Conservation (phyloP, 441 rosid species). For the Populus hybrid region DNA sequence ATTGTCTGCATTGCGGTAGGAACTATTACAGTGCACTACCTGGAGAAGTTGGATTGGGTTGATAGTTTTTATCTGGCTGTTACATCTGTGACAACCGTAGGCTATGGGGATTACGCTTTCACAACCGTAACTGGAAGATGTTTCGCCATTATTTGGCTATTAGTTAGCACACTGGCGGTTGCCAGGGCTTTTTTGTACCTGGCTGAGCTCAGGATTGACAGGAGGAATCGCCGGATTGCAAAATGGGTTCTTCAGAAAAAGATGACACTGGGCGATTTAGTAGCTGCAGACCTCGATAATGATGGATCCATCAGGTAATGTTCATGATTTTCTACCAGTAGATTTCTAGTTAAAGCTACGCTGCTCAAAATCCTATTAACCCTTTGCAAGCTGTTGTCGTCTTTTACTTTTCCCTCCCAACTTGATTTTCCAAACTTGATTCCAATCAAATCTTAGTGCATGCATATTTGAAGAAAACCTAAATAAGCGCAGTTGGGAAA, state of each 20-base stretch:
- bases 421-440: neutral
- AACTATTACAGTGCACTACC: conserved; percentile 36
- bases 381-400: neutral
- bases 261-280: conserved; percentile 60
- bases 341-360: neutral
- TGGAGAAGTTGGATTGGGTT: conserved; percentile 53
- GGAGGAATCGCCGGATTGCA: conserved; percentile 49
- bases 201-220: conserved; percentile 58
- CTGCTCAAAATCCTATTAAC: neutral
- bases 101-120: conserved; percentile 65
- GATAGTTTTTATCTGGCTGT: conserved; percentile 64
- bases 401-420: neutral
- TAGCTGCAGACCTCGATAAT: conserved; percentile 70
- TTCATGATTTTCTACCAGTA: neutral
- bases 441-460: neutral
- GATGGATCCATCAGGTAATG: conserved; percentile 70
- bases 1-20: conserved; percentile 50
- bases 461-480: neutral
- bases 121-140: conserved; percentile 43
- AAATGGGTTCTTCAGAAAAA: conserved; percentile 65
- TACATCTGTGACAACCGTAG: conserved; percentile 68
- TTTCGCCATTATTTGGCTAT: conserved; percentile 62
- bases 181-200: conserved; percentile 62
- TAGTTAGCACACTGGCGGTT: conserved; percentile 58
- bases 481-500: neutral